phyloP scores from a whole-genome alignment of 2,329 filamentous ascomycete species.

The Diplocarpon mali region DNA sequence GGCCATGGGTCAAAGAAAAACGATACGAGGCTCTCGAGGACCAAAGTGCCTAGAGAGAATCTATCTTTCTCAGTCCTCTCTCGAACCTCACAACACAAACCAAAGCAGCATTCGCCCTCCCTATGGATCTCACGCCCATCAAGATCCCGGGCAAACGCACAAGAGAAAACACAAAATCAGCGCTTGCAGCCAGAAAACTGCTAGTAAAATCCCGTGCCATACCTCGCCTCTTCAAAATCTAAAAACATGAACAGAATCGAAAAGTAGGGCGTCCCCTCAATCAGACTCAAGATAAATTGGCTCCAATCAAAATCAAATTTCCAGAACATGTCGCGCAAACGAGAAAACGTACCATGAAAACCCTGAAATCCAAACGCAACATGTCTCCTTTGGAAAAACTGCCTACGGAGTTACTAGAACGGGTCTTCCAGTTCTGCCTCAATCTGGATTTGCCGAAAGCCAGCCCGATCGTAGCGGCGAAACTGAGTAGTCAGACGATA shows the following conservation, averaged over 20 bases:
- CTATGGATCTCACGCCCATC: conserved; percentile 25
- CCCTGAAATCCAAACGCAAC: conserved; percentile 21
- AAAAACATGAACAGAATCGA: neutral
- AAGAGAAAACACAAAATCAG: conserved; percentile 16
- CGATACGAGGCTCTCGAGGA: no score
- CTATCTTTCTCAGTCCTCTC: neutral
- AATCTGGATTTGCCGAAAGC: conserved; percentile 23
- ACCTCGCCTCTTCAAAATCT: neutral
- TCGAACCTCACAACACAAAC: neutral
- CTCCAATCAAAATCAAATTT: neutral
- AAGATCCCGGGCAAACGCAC: conserved; percentile 24
- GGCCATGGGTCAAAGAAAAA: no score
- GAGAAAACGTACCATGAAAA: conserved; percentile 17
- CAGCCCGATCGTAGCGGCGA: conserved; percentile 23
- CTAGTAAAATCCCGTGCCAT: conserved; percentile 10
- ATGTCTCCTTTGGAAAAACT: conserved; percentile 25
- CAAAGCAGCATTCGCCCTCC: neutral
- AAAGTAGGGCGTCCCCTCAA: conserved; percentile 4
- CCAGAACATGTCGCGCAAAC: neutral
- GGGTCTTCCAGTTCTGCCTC: conserved; percentile 22
- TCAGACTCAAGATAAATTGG: neutral
- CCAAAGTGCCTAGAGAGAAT: no score
- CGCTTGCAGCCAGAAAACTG: conserved; percentile 15
- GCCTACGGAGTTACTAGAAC: conserved; percentile 24
- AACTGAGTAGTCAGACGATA: conserved; percentile 21